Percentiles rank a stretch among this genome's conserved stretches.
phyloP scores from a whole-genome alignment of 2,329 filamentous ascomycete genomes.

The Xylariomycetidae sp. region DNA sequence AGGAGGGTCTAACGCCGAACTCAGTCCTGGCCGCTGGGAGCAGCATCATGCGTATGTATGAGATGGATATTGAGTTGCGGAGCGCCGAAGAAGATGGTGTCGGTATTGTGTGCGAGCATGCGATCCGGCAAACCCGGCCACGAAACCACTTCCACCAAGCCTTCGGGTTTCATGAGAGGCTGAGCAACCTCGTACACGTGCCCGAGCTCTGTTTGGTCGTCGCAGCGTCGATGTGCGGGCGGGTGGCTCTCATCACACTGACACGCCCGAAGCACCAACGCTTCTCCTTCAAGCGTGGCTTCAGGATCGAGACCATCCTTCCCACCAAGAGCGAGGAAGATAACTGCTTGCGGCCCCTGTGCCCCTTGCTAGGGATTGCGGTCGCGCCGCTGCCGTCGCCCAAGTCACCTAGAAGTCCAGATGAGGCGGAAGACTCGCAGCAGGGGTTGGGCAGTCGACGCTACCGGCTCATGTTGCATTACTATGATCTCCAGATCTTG shows the following conservation, averaged over 20 bases:
- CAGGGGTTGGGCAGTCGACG: slow-evolving; percentile 32
- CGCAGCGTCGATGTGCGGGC: slow-evolving; percentile 59
- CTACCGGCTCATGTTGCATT: slow-evolving; percentile 64
- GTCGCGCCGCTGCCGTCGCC: slow-evolving; percentile 54
- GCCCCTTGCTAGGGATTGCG: slow-evolving; percentile 60
- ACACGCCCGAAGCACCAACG: slow-evolving; percentile 36
- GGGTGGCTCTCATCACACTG: slow-evolving; percentile 55
- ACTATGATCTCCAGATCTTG: slow-evolving; percentile 61
- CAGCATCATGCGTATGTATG: slow-evolving; percentile 40
- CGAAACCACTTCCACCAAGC: slow-evolving; percentile 8
- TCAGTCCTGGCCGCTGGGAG: slow-evolving; percentile 2
- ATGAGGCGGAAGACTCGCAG: slow-evolving; percentile 14
- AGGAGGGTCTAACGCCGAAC: too few relatives aligned
- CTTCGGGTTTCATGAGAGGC: slow-evolving; percentile 36
- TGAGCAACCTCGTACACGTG: slow-evolving; percentile 59
- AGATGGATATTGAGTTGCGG: slow-evolving; percentile 42
- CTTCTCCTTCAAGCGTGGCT: slow-evolving; percentile 33
- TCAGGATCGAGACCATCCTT: slow-evolving; percentile 49
- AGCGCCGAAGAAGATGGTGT: slow-evolving; percentile 20
- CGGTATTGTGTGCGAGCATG: slow-evolving; percentile 27
- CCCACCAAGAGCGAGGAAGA: slow-evolving; percentile 42
- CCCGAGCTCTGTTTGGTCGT: slow-evolving; percentile 66
- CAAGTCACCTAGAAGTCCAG: too few relatives aligned
- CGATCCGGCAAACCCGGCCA: slow-evolving; percentile 18
- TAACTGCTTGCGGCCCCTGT: slow-evolving; percentile 34